Evolutionary conservation across 192 early-diverging fungal species (phyloP).

Genomic region (Linnemannia schmuckeri): DNA sequence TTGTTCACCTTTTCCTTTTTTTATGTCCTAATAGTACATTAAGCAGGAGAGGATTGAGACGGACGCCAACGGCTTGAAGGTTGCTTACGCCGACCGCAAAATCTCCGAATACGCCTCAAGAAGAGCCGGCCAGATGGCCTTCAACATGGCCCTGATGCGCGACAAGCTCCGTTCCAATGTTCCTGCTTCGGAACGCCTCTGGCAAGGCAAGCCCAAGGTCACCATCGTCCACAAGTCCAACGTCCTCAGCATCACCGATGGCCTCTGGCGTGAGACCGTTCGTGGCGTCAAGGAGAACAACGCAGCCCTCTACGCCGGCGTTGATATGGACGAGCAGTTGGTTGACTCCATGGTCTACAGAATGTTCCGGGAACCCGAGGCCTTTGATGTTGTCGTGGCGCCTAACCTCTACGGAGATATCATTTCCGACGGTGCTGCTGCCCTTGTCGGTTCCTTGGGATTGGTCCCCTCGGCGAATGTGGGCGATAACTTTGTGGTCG

Average conservation of each 20-base stretch:
- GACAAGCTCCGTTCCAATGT: conserved; percentile 73
- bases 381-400: conserved; percentile 96
- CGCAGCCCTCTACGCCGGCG: conserved; percentile 64
- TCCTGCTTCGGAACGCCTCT: conserved; percentile 68
- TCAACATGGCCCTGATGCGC: conserved; percentile 90
- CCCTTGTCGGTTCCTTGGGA: conserved; percentile 94
- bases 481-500: conserved; percentile 95
- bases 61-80: conserved; percentile 73
- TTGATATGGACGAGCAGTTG: conserved; percentile 95
- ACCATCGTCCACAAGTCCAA: conserved; percentile 99
- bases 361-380: conserved; percentile 96
- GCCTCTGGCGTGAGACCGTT: conserved; percentile 96
- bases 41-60: conserved; percentile 81
- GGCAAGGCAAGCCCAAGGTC: conserved; percentile 80
- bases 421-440: conserved; percentile 96
- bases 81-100: conserved; percentile 89
- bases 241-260: conserved; percentile 93
- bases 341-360: conserved; percentile 99
- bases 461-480: conserved; percentile 97
- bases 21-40: conserved; percentile 74
- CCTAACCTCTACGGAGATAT: conserved; percentile 99
- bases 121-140: conserved; percentile 92
- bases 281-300: conserved; percentile 78
- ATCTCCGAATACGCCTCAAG: conserved; percentile 92
- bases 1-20: neutral